phyloP scores from a whole-genome alignment of 306 rosid genomes.

The Lablab purpureus region DNA sequence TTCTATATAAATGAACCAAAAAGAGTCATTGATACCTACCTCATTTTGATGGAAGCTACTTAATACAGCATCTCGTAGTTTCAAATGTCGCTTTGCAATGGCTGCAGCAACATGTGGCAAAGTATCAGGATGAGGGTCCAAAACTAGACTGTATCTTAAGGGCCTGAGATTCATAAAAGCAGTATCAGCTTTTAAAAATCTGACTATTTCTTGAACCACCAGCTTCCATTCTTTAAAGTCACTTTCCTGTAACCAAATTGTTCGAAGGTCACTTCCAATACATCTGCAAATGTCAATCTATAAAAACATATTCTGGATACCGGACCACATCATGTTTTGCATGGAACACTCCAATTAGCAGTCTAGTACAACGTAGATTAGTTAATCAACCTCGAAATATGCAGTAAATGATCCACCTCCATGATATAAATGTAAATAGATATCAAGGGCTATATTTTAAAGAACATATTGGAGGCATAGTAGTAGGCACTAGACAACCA shows the following conservation, averaged over 20 bases:
- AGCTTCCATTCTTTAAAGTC: conserved; percentile 96
- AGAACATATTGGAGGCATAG: neutral
- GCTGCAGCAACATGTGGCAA: conserved; percentile 59
- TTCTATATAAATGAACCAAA: conserved; percentile 32
- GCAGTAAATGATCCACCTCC: conserved; percentile 8
- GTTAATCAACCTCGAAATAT: conserved; percentile 20
- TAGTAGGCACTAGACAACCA: conserved; percentile 28
- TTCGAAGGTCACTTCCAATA: conserved; percentile 50
- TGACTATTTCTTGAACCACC: conserved; percentile 88
- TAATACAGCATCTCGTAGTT: conserved; percentile 81
- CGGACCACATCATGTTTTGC: conserved; percentile 26
- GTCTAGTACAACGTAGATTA: conserved; percentile 23
- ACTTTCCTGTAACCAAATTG: conserved; percentile 70
- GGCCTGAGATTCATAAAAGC: conserved; percentile 89
- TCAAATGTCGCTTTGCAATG: conserved; percentile 62
- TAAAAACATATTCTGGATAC: conserved; percentile 35
- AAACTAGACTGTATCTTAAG: conserved; percentile 78
- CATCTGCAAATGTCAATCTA: conserved; percentile 42
- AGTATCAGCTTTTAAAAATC: conserved; percentile 84
- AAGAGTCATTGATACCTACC: conserved; percentile 55
- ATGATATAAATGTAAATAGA: conserved; percentile 25
- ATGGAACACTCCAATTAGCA: conserved; percentile 22
- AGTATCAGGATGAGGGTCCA: conserved; percentile 86
- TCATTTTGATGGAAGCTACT: conserved; percentile 89
- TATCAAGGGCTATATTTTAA: neutral